Percentiles rank a stretch among this genome's conserved stretches.
Evolutionary conservation across 2,329 filamentous ascomycete genomes (phyloP).

Genomic region (Akanthomyces muscarius): DNA sequence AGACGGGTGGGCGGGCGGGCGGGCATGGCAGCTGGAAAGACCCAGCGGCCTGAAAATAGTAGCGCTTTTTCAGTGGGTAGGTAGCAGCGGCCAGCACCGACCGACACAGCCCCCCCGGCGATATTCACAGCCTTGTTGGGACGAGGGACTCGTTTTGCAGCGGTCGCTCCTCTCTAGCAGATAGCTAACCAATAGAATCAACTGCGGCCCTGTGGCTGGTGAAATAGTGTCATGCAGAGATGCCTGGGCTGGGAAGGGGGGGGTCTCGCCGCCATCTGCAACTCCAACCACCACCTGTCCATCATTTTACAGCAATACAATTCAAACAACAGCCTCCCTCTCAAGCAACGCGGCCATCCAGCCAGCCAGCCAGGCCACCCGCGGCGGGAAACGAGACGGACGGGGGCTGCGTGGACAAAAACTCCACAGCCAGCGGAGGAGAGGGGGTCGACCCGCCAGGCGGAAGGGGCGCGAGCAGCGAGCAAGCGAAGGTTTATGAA

Average conservation of each 20-base stretch:
- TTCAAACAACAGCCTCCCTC: background rate
- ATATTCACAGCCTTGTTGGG: too few species aligned
- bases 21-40: background rate
- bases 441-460: background rate
- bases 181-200: too few species aligned
- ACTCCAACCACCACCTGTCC: too few species aligned
- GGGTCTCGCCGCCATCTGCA: too few species aligned
- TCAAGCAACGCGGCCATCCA: background rate
- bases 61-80: background rate
- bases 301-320: too few species aligned
- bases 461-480: background rate
- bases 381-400: too few species aligned
- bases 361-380: too few species aligned
- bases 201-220: too few species aligned
- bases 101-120: background rate
- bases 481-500: background rate
- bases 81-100: background rate
- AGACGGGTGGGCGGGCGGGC: too few species aligned
- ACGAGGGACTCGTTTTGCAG: too few species aligned
- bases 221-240: too few species aligned
- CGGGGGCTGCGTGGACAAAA: background rate
- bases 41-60: conserved; percentile 10
- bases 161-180: background rate
- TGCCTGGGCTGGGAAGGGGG: background rate
- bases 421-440: background rate